These are phyloP conservation scores for Sophora flavescens DNA, from an alignment of 306 rosid genomes.

Conservation along the genomic window DNA sequence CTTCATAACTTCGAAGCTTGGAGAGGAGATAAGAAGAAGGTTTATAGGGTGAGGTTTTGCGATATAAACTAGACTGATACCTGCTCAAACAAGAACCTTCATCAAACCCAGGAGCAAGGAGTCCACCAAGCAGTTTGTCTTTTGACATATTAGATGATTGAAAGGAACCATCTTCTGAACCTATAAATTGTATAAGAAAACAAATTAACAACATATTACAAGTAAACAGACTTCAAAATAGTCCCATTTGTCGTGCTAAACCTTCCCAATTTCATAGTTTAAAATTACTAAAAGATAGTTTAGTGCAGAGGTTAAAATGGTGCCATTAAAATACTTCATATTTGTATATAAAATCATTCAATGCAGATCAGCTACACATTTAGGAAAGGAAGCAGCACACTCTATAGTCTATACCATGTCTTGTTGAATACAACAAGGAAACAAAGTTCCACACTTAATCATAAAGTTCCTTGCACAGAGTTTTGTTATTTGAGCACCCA, in stretches of 20 bases:
- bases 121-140: conserved; percentile 55
- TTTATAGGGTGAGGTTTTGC: conserved; percentile 42
- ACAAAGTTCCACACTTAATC: neutral
- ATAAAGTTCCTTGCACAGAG: too few species aligned
- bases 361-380: neutral
- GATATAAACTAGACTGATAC: conserved; percentile 56
- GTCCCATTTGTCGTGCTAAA: too few species aligned
- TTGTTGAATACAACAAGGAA: neutral
- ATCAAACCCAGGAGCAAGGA: conserved; percentile 55
- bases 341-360: neutral
- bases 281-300: neutral
- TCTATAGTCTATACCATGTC: neutral
- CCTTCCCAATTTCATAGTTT: neutral
- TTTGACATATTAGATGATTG: conserved; percentile 23
- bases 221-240: neutral
- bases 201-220: neutral
- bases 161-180: conserved; percentile 36
- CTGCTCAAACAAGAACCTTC: conserved; percentile 62
- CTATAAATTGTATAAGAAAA: conserved; percentile 35
- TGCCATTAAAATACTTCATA: neutral
- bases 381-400: neutral
- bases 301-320: neutral
- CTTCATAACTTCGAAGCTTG: conserved; percentile 61
- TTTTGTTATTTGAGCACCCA: too few species aligned
- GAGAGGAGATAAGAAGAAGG: conserved; percentile 62